Base-by-base conservation (phyloP, 805 yeast species). In the Ogataea nitratoaversa region DNA sequence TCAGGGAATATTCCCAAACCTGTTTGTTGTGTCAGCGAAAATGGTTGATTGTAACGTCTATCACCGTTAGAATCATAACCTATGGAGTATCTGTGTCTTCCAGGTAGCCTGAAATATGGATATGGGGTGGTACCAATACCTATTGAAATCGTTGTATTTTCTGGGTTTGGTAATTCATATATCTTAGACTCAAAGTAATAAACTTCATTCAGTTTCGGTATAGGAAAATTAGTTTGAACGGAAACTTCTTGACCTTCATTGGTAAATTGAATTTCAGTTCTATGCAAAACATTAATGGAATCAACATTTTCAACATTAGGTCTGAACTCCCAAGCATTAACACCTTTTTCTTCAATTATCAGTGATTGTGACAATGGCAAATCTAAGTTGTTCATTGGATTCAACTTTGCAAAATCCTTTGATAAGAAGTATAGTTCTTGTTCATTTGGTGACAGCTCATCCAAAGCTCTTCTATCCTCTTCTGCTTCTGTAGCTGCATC, bases 81-180 rank as follows among this genome's bases (percentile, higher is more conserved):
- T 3, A 88, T 70, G 0, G 96, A 87, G 59, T 79, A 83, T 32
- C 82, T 73, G 53, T 89, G 95, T 55, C 93, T 76, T 0, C 99
- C 99, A 0, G 99, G 98, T 30, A 93, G 67, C 50, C 97, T 71
- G 63, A 93, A 93, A 63, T 83, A 79, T 2, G 99, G 99, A 55
- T 93, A 93, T 6, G 99, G 99, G 47, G 79, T 77, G 0, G 95
- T 78, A 0, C 90, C 74, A 3, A 93, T 56, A 0, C 99, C 99
- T 16, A 93, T 69, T 0, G 95, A 78, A 1, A 91, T 67, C 0
- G 65, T 41, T 9, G 82, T 76, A 12, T 65, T 65, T 3, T 68
- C 71, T 1, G 84, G 79, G 38, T 76, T 69, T 8, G 81, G 79
- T 19, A 81, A 54, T 30, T 83, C 88, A 62, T 79, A 89, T 2